Evolutionary conservation across 805 yeast genomes (phyloP), one percentile per base, ranked within the genome.

Genomic region (Pichia thaimueangensis): DNA sequence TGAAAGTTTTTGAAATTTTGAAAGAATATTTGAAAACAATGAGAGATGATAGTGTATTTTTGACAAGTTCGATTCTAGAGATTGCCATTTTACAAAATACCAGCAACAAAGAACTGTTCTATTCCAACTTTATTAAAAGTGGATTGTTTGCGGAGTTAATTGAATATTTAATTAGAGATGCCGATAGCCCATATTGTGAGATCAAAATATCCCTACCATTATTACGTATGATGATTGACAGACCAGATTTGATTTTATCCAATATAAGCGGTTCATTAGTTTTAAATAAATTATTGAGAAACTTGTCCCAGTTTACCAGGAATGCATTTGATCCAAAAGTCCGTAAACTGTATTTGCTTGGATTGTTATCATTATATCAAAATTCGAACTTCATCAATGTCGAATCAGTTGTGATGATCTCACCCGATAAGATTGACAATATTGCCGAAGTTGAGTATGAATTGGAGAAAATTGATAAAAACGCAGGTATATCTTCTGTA

Each of bases 271-370:
- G 20, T 42, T 24, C 30, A 22, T 23, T 23, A 21, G 6, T 48
- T 5, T 43, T 55, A 35, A 45, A 47, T 42, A 45, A 35, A 17
- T 50, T 48, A 25, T 45, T 45, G 57, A 56, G 47, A 38, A 57
- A 53, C 34, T 61, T 53, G 51, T 55, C 41, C 30, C 44, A 41
- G 47, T 57, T 54, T 49, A 63, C 65, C 49, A 62, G 57, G 43
- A 75, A 76, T 45, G 73, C 85, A 43, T 84, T 82, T 32, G 87
- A 81, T 53, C 89, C 95, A 1, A 71, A 86, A 45, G 76, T 78
- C 50, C 77, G 83, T 47, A 91, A 91, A 59, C 64, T 62, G 5
- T 55, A 48, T 36, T 35, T 60, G 5, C 37, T 64, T 6, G 64
- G 60, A 2, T 45, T 64, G 21, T 25, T 62, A 5, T 48, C 63